Evolutionary conservation across 1,139 yeast genomes (phyloP).

Genomic region (Sugiyamaella castrensis): DNA sequence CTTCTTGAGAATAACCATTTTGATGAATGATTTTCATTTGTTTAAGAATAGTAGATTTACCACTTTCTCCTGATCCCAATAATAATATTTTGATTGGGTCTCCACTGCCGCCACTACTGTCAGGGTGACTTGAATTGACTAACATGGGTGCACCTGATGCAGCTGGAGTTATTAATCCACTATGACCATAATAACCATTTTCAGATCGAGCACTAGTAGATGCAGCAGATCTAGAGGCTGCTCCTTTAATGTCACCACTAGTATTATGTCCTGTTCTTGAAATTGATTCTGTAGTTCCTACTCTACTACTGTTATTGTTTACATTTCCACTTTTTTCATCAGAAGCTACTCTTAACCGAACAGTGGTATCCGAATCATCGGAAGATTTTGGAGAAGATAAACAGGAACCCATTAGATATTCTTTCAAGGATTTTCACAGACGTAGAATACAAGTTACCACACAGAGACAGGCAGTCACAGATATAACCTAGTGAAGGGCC

Average conservation of each 20-base stretch:
- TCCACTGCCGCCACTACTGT: not conserved
- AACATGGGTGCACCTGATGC: conserved; percentile 2
- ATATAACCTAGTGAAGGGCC: no score
- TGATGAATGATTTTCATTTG: conserved; percentile 76
- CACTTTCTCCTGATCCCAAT: conserved; percentile 74
- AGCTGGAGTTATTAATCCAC: conserved; percentile 2
- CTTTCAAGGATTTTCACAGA: no score
- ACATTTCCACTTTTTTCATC: not conserved
- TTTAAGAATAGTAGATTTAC: conserved; percentile 70
- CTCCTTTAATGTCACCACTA: no score
- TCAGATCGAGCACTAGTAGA: not conserved
- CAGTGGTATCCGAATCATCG: conserved; percentile 1
- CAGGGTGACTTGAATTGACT: not conserved
- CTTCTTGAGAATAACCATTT: conserved; percentile 62
- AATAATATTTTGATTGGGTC: conserved; percentile 52
- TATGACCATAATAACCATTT: not conserved
- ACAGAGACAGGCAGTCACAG: no score
- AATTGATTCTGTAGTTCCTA: not conserved
- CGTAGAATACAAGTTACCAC: no score
- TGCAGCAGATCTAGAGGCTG: not conserved
- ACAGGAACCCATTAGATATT: conserved; percentile 15
- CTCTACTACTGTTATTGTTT: not conserved
- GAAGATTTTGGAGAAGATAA: conserved; percentile 9
- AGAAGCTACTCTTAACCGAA: not conserved
- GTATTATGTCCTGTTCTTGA: not conserved